Conservation (phyloP, 495 filamentous ascomycete species). For the Sabuloglossum arenarium region DNA sequence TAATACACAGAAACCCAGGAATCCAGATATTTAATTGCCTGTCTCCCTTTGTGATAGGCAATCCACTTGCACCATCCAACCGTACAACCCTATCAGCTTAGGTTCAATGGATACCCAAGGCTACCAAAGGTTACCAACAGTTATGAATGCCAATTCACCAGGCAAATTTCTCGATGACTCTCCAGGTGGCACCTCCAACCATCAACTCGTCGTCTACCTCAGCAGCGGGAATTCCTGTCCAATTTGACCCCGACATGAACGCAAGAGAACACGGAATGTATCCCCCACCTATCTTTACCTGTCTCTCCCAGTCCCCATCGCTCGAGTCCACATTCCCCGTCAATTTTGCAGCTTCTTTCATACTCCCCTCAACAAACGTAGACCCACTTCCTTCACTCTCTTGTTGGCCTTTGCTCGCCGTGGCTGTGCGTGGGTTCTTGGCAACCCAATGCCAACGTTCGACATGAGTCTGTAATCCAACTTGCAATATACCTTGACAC, state of each 20-base stretch:
- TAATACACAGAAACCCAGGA: not conserved
- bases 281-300: not conserved
- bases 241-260: not conserved
- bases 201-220: not conserved
- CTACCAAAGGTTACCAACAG: not conserved
- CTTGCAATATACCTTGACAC: constrained; percentile 24
- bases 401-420: not conserved
- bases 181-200: not conserved
- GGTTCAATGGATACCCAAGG: not conserved
- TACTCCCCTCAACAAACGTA: too few species aligned
- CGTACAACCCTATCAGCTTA: not conserved
- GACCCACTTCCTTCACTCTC: not conserved
- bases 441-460: constrained; percentile 23
- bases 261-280: not conserved
- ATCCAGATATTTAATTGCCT: not conserved
- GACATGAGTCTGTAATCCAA: constrained; percentile 17
- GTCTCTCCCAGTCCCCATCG: not conserved
- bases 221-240: not conserved
- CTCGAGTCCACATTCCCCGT: too few species aligned
- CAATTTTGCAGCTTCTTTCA: too few species aligned
- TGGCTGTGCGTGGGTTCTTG: not conserved
- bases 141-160: not conserved
- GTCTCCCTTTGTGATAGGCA: not conserved
- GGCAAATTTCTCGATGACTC: not conserved
- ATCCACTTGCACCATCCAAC: not conserved